Evolutionary conservation across 768 basidiomycete genomes (phyloP).

Genomic region (Mycena pura): DNA sequence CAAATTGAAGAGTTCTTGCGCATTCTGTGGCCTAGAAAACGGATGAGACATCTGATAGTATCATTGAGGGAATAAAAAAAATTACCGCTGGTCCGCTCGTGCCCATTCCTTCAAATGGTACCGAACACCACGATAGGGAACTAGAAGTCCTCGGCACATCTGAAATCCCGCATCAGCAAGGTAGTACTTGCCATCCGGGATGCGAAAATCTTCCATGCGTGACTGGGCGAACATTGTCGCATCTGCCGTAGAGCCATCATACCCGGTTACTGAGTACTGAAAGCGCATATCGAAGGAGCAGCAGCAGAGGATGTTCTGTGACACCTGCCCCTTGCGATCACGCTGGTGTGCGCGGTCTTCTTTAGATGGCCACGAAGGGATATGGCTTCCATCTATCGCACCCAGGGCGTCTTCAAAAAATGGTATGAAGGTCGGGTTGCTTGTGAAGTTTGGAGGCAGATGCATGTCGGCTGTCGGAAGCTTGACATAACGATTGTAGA

Average conservation of each 20-base stretch:
- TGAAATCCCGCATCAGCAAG: slow-evolving; percentile 42
- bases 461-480: slow-evolving; percentile 18
- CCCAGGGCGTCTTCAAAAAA: slow-evolving; percentile 35
- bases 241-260: slow-evolving; percentile 41
- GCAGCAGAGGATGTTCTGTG: slow-evolving; percentile 39
- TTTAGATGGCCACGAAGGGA: slow-evolving; percentile 19
- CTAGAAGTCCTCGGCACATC: slow-evolving; percentile 30
- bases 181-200: slow-evolving; percentile 35
- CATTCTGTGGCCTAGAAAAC: slow-evolving; percentile 1
- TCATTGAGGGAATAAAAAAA: not conserved
- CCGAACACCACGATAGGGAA: slow-evolving; percentile 36
- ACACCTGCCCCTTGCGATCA: slow-evolving; percentile 35
- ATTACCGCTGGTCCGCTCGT: slow-evolving; percentile 2
- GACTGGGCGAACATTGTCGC: slow-evolving; percentile 33
- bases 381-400: slow-evolving; percentile 40
- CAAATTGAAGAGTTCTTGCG: slow-evolving; percentile 24
- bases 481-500: slow-evolving; percentile 24
- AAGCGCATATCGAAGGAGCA: slow-evolving; percentile 35
- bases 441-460: slow-evolving; percentile 19
- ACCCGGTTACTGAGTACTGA: slow-evolving; percentile 38
- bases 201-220: slow-evolving; percentile 21
- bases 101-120: slow-evolving; percentile 45
- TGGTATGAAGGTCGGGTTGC: slow-evolving; percentile 38
- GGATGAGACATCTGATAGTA: not conserved
- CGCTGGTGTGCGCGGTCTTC: slow-evolving; percentile 13